phyloP scores from a whole-genome alignment of 176 grass and related monocot genomes.

The Tillandsia leiboldiana region DNA sequence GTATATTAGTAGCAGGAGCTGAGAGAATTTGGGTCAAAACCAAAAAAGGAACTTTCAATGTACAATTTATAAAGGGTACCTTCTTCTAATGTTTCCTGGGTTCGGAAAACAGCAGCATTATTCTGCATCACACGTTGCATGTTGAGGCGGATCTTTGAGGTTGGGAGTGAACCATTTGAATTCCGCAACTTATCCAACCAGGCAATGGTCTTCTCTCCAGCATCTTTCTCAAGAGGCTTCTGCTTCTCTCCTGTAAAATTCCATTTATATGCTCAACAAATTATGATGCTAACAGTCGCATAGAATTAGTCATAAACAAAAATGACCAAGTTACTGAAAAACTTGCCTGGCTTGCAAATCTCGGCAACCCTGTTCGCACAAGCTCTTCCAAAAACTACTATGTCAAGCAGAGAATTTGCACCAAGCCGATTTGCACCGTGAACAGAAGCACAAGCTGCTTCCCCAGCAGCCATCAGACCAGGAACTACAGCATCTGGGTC shows the following conservation, averaged over 20 bases:
- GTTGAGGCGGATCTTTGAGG: conserved; percentile 58
- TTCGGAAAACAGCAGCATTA: conserved; percentile 78
- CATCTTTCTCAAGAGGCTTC: conserved; percentile 45
- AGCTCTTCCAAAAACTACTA: conserved; percentile 76
- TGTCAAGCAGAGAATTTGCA: conserved; percentile 76
- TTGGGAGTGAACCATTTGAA: conserved; percentile 49
- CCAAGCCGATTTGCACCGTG: conserved; percentile 68
- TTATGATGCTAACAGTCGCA: no score
- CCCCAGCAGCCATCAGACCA: conserved; percentile 69
- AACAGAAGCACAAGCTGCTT: conserved; percentile 76
- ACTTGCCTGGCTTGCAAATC: conserved; percentile 52
- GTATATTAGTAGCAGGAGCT: background rate
- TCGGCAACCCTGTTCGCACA: conserved; percentile 71
- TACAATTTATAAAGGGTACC: conserved; percentile 23
- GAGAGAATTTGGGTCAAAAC: background rate
- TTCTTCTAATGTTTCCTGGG: conserved; percentile 66
- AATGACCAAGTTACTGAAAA: conserved; percentile 7
- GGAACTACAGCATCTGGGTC: conserved; percentile 48
- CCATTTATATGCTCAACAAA: background rate
- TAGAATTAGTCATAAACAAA: background rate
- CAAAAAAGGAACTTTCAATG: background rate
- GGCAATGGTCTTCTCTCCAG: conserved; percentile 55
- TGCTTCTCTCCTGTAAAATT: conserved; percentile 34
- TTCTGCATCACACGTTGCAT: conserved; percentile 82
- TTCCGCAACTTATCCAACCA: conserved; percentile 65